A percentile compares a stretch with the other conserved stretches of the same genome.
These are phyloP conservation scores for Podaxis sp. DNA, from an alignment of 768 basidiomycete genomes.

Conservation along the genomic window DNA sequence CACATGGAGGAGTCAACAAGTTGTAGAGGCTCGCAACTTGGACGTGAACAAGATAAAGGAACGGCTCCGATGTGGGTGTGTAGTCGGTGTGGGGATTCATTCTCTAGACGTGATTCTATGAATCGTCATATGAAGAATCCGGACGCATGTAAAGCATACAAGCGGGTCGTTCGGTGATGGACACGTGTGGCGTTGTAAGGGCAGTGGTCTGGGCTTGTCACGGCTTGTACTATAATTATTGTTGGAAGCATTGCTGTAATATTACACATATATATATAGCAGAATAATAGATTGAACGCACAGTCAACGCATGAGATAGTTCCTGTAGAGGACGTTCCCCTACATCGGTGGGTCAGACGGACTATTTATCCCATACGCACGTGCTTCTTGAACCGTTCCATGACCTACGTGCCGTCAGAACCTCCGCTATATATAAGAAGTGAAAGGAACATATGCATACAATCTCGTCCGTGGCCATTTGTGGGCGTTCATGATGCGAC, in stretches of 20 bases:
- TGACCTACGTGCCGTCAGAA: slow-evolving; percentile 50
- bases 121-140: slow-evolving; percentile 13
- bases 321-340: too few relatives aligned
- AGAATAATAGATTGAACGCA: background rate
- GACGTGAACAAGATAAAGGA: background rate
- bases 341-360: too few relatives aligned
- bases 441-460: slow-evolving; percentile 41
- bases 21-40: slow-evolving; percentile 5
- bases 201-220: background rate
- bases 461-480: slow-evolving; percentile 90
- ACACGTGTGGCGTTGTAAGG: slow-evolving; percentile 2
- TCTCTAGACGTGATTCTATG: slow-evolving; percentile 10
- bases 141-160: slow-evolving; percentile 10
- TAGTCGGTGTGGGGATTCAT: slow-evolving; percentile 8
- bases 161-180: background rate
- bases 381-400: slow-evolving; percentile 97
- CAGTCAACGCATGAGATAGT: background rate
- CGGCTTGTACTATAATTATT: slow-evolving; percentile 3
- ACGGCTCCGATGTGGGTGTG: slow-evolving; percentile 10
- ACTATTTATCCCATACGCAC: slow-evolving; percentile 63
- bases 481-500: slow-evolving; percentile 57
- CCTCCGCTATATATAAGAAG: background rate
- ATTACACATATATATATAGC: slow-evolving; percentile 6
- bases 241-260: background rate
- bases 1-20: slow-evolving; percentile 15